phyloP scores from a whole-genome alignment of 257 asterid species.

The Solanum peruvianum region DNA sequence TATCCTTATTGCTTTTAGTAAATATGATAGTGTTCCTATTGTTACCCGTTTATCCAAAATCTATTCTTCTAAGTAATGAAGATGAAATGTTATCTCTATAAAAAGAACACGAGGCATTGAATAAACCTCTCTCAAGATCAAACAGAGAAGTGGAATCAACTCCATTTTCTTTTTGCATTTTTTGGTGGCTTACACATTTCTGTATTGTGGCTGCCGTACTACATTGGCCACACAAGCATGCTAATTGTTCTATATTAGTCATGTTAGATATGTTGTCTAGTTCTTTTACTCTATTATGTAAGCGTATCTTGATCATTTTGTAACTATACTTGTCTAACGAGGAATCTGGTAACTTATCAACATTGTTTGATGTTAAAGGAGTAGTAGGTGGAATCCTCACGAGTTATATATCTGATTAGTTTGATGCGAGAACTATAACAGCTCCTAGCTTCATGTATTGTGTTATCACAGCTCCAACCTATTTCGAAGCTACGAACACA shows the following conservation, averaged over 20 bases:
- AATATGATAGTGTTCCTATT: conserved; percentile 44
- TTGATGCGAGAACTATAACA: conserved; percentile 12
- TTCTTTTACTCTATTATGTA: too few species aligned
- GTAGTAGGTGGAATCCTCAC: conserved; percentile 84
- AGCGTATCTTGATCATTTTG: too few species aligned
- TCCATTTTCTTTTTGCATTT: conserved; percentile 73
- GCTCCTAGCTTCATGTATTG: too few species aligned
- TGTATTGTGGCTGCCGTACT: conserved; percentile 85
- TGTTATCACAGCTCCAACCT: too few species aligned
- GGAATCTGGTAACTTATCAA: conserved; percentile 73
- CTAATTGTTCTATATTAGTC: not conserved
- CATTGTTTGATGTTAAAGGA: conserved; percentile 84
- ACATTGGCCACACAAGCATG: conserved; percentile 79
- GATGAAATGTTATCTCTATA: conserved; percentile 25
- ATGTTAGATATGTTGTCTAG: not conserved
- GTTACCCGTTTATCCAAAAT: conserved; percentile 63
- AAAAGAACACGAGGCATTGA: conserved; percentile 35
- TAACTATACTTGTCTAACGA: conserved; percentile 46
- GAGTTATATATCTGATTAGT: conserved; percentile 67
- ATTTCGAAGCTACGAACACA: too few species aligned
- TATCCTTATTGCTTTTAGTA: conserved; percentile 42
- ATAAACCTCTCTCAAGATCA: conserved; percentile 26
- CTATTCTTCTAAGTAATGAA: conserved; percentile 32
- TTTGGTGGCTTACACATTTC: conserved; percentile 91
- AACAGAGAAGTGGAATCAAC: conserved; percentile 28